These are phyloP conservation scores for Torulaspora pretoriensis DNA, from an alignment of 1,139 yeast species.

Conservation along the genomic window DNA sequence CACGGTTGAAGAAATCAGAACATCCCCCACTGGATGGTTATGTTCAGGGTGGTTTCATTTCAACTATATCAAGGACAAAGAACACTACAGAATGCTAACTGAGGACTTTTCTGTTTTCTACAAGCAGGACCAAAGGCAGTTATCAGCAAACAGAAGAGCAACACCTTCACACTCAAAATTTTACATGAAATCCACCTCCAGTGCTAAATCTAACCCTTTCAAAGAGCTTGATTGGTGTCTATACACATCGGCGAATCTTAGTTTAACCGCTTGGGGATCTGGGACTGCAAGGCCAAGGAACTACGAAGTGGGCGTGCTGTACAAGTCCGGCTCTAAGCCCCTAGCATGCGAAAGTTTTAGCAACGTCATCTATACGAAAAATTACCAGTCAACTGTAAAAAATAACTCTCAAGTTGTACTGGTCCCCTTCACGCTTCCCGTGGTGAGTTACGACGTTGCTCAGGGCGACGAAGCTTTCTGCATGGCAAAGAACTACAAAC, in stretches of 20 bases:
- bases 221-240: slow-evolving; percentile 54
- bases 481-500: slow-evolving; percentile 16
- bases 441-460: slow-evolving; percentile 1
- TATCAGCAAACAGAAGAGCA: slow-evolving; percentile 31
- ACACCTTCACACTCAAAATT: slow-evolving; percentile 47
- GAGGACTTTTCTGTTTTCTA: slow-evolving; percentile 26
- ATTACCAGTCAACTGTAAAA: neutral
- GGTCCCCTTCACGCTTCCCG: slow-evolving; percentile 9
- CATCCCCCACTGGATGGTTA: slow-evolving; percentile 43
- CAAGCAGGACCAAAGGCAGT: slow-evolving; percentile 23
- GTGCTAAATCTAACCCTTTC: slow-evolving; percentile 39
- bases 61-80: slow-evolving; percentile 35
- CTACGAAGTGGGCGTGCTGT: slow-evolving; percentile 58
- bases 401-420: slow-evolving; percentile 3
- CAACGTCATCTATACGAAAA: slow-evolving; percentile 18
- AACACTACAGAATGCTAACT: slow-evolving; percentile 21
- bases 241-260: slow-evolving; percentile 63
- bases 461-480: slow-evolving; percentile 51
- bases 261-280: slow-evolving; percentile 69
- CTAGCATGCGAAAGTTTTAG: slow-evolving; percentile 42
- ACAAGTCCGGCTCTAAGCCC: slow-evolving; percentile 30
- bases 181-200: slow-evolving; percentile 41
- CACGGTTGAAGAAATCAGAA: slow-evolving; percentile 46
- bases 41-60: slow-evolving; percentile 58
- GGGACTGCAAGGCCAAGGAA: slow-evolving; percentile 23